A percentile compares a stretch with the other conserved stretches of the same genome.
phyloP scores from a whole-genome alignment of 495 filamentous ascomycete genomes.

The Evansstolkia leycettana region DNA sequence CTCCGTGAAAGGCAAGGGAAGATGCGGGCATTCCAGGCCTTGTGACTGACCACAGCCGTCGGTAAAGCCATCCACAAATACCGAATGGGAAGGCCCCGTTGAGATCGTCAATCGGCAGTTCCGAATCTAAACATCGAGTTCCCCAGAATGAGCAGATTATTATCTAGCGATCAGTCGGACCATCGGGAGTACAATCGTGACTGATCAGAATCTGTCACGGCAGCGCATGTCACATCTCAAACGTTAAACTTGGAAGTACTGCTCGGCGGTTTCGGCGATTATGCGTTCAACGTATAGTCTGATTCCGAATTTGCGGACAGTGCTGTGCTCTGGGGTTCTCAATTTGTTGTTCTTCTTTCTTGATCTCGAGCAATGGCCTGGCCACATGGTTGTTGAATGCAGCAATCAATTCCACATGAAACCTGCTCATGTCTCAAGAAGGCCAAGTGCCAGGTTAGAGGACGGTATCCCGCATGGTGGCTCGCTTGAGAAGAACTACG shows the following conservation, averaged over 20 bases:
- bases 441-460: too few species aligned
- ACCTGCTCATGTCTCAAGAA: too few species aligned
- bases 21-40: not conserved
- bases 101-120: constrained; percentile 6
- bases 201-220: constrained; percentile 8
- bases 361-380: too few species aligned
- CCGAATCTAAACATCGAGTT: constrained; percentile 4
- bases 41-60: not conserved
- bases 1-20: constrained; percentile 1
- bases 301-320: too few species aligned
- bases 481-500: not conserved
- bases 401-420: too few species aligned
- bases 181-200: constrained; percentile 1
- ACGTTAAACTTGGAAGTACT: too few species aligned
- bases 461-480: not conserved
- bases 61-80: not conserved
- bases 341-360: too few species aligned
- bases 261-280: too few species aligned
- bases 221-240: constrained; percentile 6
- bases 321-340: too few species aligned
- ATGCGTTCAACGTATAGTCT: too few species aligned
- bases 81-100: constrained; percentile 3
- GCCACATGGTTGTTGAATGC: too few species aligned
- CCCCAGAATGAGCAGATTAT: constrained; percentile 1
- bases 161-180: constrained; percentile 7